phyloP scores from a whole-genome alignment of 176 grass and related monocot genomes.

The Phyllostachys edulis region DNA sequence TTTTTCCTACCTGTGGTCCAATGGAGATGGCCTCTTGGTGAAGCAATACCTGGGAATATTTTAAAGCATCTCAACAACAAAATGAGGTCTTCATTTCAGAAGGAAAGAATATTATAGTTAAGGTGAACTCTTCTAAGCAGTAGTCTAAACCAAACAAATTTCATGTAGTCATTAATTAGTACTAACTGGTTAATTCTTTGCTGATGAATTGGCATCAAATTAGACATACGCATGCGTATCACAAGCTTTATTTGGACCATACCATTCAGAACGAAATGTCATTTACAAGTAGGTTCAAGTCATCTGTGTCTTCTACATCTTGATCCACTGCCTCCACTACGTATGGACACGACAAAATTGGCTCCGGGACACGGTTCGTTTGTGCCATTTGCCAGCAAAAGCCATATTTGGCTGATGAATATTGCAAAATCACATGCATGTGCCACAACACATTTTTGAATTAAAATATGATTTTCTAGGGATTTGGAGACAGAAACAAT shows the following conservation, averaged over 20 bases:
- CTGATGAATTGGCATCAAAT: not conserved
- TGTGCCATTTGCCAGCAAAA: too few relatives aligned
- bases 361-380: too few relatives aligned
- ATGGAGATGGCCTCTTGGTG: slow-evolving; percentile 35
- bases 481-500: too few relatives aligned
- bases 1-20: slow-evolving; percentile 38
- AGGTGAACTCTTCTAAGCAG: not conserved
- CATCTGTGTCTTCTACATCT: not conserved
- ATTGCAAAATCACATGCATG: too few relatives aligned
- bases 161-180: not conserved
- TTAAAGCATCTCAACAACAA: slow-evolving; percentile 12
- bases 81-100: not conserved
- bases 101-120: not conserved
- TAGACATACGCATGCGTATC: not conserved
- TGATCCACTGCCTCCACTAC: slow-evolving; percentile 20
- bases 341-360: not conserved
- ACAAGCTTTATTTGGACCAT: not conserved
- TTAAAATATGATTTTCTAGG: too few relatives aligned
- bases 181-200: not conserved
- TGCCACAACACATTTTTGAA: too few relatives aligned
- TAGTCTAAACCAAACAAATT: not conserved
- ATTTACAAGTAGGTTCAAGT: not conserved
- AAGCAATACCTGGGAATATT: slow-evolving; percentile 46
- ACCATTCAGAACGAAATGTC: not conserved
- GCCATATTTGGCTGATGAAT: too few relatives aligned